Percentiles rank a stretch among this genome's conserved stretches.
Conservation (phyloP, 1,139 yeast genomes). For the Candida sanyaensis region DNA sequence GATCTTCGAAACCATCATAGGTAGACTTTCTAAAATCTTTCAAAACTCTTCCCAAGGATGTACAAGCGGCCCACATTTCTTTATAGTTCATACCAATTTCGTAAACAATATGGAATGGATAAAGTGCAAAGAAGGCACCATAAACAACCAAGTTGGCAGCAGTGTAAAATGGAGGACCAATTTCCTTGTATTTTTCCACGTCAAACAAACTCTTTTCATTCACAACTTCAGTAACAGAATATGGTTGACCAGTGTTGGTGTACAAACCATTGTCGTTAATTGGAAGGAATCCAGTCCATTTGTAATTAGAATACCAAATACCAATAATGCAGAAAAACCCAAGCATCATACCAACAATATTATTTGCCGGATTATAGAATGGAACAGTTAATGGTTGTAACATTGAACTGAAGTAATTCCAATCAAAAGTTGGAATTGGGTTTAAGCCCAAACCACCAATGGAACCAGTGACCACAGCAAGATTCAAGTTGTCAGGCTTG, state of each 20-base stretch:
- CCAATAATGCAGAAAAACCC: slow-evolving; percentile 46
- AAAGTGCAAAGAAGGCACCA: slow-evolving; percentile 60
- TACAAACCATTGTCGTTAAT: slow-evolving; percentile 48
- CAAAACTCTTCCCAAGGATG: slow-evolving; percentile 8
- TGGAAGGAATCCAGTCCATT: slow-evolving; percentile 55
- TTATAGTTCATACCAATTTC: slow-evolving; percentile 32
- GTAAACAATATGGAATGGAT: slow-evolving; percentile 59
- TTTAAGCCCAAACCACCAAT: slow-evolving; percentile 57
- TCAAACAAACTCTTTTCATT: slow-evolving; percentile 39
- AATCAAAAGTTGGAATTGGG: slow-evolving; percentile 57
- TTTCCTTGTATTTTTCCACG: slow-evolving; percentile 37
- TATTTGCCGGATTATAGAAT: slow-evolving; percentile 46
- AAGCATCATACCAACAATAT: slow-evolving; percentile 42
- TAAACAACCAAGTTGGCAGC: slow-evolving; percentile 48
- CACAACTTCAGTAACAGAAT: slow-evolving; percentile 43
- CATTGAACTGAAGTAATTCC: slow-evolving; percentile 30
- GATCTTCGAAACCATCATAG: slow-evolving; percentile 38
- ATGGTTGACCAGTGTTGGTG: slow-evolving; percentile 49
- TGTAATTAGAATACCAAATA: slow-evolving; percentile 52
- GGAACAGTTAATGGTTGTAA: slow-evolving; percentile 27
- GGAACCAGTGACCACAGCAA: slow-evolving; percentile 60
- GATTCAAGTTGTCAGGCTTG: slow-evolving; percentile 28
- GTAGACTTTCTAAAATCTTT: slow-evolving; percentile 15
- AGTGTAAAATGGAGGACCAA: slow-evolving; percentile 49
- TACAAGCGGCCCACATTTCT: slow-evolving; percentile 16